Conservation (phyloP, 2,329 filamentous ascomycete species). For the Fusarium redolens region DNA sequence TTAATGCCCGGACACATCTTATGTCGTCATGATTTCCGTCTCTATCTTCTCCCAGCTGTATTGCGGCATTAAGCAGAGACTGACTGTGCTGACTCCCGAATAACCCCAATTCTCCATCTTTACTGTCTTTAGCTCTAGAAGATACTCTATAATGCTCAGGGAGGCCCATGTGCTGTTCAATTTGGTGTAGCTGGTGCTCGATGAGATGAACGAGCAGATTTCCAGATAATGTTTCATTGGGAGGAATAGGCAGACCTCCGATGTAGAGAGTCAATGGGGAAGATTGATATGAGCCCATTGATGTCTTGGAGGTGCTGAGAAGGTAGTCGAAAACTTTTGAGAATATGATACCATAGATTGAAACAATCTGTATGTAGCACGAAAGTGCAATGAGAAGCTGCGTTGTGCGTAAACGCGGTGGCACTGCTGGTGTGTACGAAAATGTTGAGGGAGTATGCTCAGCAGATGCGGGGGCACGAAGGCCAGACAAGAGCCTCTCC, state of each 20-base stretch:
- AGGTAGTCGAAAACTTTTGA: constrained; percentile 7
- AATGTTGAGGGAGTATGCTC: not conserved
- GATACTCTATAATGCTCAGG: constrained; percentile 10
- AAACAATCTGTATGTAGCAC: constrained; percentile 18
- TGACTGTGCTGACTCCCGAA: not conserved
- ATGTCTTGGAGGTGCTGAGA: not conserved
- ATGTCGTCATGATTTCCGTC: constrained; percentile 12
- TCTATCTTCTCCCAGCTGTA: constrained; percentile 11
- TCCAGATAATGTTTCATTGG: constrained; percentile 2
- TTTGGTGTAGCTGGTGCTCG: constrained; percentile 11
- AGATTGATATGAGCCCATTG: not conserved
- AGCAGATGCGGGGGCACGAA: not conserved
- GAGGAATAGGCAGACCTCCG: not conserved
- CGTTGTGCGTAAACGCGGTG: constrained; percentile 1
- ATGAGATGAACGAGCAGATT: constrained; percentile 10
- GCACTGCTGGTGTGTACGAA: not conserved
- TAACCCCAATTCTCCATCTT: constrained; percentile 7
- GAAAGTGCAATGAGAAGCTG: constrained; percentile 12
- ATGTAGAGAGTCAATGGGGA: not conserved
- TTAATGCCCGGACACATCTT: constrained; percentile 9
- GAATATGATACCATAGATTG: constrained; percentile 11
- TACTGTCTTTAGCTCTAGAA: constrained; percentile 3
- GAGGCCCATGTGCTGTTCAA: constrained; percentile 7
- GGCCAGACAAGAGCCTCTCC: not conserved
- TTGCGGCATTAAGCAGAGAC: not conserved